A percentile compares a stretch with the other conserved stretches of the same genome.
phyloP scores from a whole-genome alignment of 352 stramenopile genomes.

The Globisporangium solare region DNA sequence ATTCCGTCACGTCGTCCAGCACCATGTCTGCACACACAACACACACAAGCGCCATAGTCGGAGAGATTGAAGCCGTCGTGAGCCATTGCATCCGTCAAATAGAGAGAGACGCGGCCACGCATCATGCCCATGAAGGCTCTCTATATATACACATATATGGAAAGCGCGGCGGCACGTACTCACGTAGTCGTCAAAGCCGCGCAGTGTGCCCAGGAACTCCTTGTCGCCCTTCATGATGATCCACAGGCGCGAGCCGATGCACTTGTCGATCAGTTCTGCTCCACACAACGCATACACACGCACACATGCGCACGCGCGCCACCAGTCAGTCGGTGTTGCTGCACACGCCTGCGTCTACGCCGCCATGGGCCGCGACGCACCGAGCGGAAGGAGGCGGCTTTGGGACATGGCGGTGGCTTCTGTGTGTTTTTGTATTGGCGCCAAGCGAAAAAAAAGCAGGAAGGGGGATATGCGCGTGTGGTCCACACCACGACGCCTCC shows the following conservation, averaged over 20 bases:
- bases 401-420: constrained; percentile 48
- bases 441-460: background rate
- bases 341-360: background rate
- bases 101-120: background rate
- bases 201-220: constrained; percentile 93
- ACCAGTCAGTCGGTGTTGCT: background rate
- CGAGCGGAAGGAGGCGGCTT: constrained; percentile 74
- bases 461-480: constrained; percentile 7
- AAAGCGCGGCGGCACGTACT: constrained; percentile 60
- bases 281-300: background rate
- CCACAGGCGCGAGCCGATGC: constrained; percentile 97
- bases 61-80: background rate
- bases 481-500: constrained; percentile 7
- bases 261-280: constrained; percentile 98
- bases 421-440: constrained; percentile 5
- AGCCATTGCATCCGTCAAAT: background rate
- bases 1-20: constrained; percentile 94
- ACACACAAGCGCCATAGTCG: constrained; percentile 5
- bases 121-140: background rate
- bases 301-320: background rate
- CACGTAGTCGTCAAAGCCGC: constrained; percentile 96
- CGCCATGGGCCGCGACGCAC: constrained; percentile 24
- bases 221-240: constrained; percentile 99
- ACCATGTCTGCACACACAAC: constrained; percentile 70
- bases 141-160: no score